A percentile compares a stretch with the other conserved stretches of the same genome.
These are phyloP conservation scores for Rauvolfia tetraphylla DNA, from an alignment of 257 asterid genomes.

Conservation along the genomic window DNA sequence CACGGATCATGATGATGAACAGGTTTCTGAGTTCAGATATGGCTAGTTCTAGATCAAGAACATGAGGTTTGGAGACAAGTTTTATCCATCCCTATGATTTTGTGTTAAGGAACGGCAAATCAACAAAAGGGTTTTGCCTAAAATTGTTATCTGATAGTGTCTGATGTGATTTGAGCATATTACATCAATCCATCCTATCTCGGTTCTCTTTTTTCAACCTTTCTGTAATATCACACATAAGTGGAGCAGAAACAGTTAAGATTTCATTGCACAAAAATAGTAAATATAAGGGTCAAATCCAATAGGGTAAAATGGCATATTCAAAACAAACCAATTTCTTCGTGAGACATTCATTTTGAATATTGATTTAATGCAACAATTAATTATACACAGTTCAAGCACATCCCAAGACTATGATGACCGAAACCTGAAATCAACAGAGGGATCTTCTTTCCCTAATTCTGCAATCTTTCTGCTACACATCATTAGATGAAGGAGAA, in stretches of 20 bases:
- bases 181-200: not conserved
- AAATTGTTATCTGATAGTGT: not conserved
- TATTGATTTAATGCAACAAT: not conserved
- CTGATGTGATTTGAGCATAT: not conserved
- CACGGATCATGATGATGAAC: too few relatives aligned
- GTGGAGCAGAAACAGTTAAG: too few relatives aligned
- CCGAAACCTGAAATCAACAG: not conserved
- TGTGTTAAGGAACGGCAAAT: not conserved
- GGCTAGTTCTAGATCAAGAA: too few relatives aligned
- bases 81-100: not conserved
- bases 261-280: too few relatives aligned
- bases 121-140: not conserved
- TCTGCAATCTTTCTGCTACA: not conserved
- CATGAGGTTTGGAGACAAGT: too few relatives aligned
- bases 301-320: not conserved
- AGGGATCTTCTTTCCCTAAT: not conserved
- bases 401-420: conserved; percentile 16
- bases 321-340: conserved; percentile 5
- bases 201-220: not conserved
- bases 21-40: not conserved
- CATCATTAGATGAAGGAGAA: conserved; percentile 5
- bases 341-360: not conserved
- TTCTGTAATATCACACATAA: too few relatives aligned
- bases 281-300: too few relatives aligned
- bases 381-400: conserved; percentile 11